Conservation (phyloP, 1,139 yeast species). For the Kodamaea derodonti region DNA sequence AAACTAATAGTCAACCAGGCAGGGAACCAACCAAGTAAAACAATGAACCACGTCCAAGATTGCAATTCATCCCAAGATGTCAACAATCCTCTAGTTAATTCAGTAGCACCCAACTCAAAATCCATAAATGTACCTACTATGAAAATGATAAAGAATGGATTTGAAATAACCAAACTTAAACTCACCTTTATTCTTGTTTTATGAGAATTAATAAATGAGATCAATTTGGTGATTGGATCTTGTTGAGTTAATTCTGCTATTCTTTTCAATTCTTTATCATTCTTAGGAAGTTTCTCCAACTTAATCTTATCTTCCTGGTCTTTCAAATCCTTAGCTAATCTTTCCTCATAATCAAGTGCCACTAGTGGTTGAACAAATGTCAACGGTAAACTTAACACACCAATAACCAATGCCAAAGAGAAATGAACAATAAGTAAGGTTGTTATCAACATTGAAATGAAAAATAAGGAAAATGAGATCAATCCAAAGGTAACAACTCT, state of each 20-base stretch:
- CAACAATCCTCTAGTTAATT: constrained; percentile 47
- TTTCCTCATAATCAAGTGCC: constrained; percentile 5
- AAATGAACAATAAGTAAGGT: constrained; percentile 81
- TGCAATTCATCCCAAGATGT: constrained; percentile 68
- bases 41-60: constrained; percentile 84
- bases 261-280: constrained; percentile 3
- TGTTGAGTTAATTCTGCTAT: constrained; percentile 10
- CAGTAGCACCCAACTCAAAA: constrained; percentile 26
- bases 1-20: constrained; percentile 61
- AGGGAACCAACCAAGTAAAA: constrained; percentile 78
- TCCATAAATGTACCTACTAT: constrained; percentile 30
- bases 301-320: not conserved
- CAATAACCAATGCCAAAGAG: constrained; percentile 70
- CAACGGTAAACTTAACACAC: constrained; percentile 66
- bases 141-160: constrained; percentile 49
- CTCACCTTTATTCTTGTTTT: constrained; percentile 25
- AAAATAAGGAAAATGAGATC: constrained; percentile 46
- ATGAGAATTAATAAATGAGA: constrained; percentile 10
- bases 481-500: constrained; percentile 26
- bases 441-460: constrained; percentile 65
- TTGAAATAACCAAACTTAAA: constrained; percentile 42
- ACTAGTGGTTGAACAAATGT: constrained; percentile 55
- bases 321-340: constrained; percentile 4
- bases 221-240: constrained; percentile 1
- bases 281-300: not conserved